A percentile compares a stretch with the other conserved stretches of the same genome.
These are phyloP conservation scores for Golubevia sp. DNA, from an alignment of 1,284 basidiomycete genomes.

Conservation along the genomic window DNA sequence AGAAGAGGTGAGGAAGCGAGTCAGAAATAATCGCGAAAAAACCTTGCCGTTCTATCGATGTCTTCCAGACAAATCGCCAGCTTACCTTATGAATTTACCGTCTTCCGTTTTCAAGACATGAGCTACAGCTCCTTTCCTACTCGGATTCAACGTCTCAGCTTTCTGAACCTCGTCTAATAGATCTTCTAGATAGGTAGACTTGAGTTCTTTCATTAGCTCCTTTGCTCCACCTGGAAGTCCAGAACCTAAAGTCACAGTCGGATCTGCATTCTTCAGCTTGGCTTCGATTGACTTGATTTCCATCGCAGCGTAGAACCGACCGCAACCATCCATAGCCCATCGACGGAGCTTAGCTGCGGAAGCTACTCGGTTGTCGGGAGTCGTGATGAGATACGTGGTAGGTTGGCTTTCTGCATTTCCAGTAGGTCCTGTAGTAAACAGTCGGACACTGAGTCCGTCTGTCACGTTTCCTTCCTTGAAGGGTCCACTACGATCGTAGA, in stretches of 20 bases:
- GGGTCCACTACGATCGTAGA: conserved; percentile 52
- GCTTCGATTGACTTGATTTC: conserved; percentile 57
- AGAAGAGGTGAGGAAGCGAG: too few relatives aligned
- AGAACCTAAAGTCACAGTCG: conserved; percentile 1
- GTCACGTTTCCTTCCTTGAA: conserved; percentile 49
- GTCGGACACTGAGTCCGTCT: conserved; percentile 53
- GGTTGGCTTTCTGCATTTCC: conserved; percentile 6
- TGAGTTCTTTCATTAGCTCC: conserved; percentile 12
- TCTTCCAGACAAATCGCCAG: too few relatives aligned
- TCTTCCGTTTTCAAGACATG: conserved; percentile 48
- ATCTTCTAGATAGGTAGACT: conserved; percentile 49
- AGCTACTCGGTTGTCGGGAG: conserved; percentile 57
- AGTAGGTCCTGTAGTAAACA: conserved; percentile 22
- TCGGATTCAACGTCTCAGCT: conserved; percentile 47
- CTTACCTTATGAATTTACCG: conserved; percentile 43
- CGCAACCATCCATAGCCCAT: conserved; percentile 55
- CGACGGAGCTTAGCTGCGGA: conserved; percentile 52
- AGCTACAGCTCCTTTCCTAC: conserved; percentile 18
- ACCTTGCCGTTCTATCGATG: too few relatives aligned
- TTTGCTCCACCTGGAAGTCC: not conserved
- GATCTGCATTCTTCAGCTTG: conserved; percentile 43
- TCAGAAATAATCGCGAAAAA: too few relatives aligned
- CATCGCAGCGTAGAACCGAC: conserved; percentile 57
- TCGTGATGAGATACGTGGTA: conserved; percentile 50
- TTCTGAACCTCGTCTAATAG: conserved; percentile 56